Evolutionary conservation across 139 green algal genomes (phyloP).

Genomic region (Auxenochlorella protothecoides): DNA sequence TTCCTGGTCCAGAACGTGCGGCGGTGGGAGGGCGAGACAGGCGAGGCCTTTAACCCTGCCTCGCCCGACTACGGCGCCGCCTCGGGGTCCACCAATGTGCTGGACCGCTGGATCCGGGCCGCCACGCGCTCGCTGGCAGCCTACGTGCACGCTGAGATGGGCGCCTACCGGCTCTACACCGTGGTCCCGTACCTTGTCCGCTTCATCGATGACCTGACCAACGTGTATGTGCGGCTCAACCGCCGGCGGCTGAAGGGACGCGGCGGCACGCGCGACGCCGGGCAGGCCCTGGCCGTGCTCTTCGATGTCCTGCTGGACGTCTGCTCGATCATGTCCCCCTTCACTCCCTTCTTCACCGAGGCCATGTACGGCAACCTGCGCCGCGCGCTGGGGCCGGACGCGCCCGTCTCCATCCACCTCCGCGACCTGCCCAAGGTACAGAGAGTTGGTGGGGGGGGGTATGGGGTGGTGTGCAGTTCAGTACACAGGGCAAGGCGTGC

Average conservation of each 20-base stretch:
- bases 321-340: conserved; percentile 92
- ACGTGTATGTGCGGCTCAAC: conserved; percentile 99
- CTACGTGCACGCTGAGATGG: conserved; percentile 90
- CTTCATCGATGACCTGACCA: conserved; percentile 97
- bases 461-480: too few species aligned
- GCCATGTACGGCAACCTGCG: conserved; percentile 95
- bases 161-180: conserved; percentile 95
- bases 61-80: conserved; percentile 14
- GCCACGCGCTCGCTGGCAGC: conserved; percentile 58
- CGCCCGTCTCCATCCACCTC: conserved; percentile 73
- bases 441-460: too few species aligned
- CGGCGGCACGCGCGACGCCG: conserved; percentile 55
- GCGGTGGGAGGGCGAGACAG: conserved; percentile 56
- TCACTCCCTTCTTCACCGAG: conserved; percentile 98
- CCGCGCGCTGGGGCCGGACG: conserved; percentile 29
- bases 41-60: conserved; percentile 38
- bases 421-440: conserved; percentile 58
- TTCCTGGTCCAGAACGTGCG: conserved; percentile 85
- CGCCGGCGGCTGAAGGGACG: conserved; percentile 77
- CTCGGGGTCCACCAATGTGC: conserved; percentile 52
- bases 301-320: conserved; percentile 81
- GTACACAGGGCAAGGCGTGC: too few species aligned
- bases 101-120: conserved; percentile 85
- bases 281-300: conserved; percentile 56
- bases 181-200: conserved; percentile 82